These are phyloP conservation scores for Aegilops umbellulata DNA, from an alignment of 176 grass and related monocot species.

Conservation along the genomic window DNA sequence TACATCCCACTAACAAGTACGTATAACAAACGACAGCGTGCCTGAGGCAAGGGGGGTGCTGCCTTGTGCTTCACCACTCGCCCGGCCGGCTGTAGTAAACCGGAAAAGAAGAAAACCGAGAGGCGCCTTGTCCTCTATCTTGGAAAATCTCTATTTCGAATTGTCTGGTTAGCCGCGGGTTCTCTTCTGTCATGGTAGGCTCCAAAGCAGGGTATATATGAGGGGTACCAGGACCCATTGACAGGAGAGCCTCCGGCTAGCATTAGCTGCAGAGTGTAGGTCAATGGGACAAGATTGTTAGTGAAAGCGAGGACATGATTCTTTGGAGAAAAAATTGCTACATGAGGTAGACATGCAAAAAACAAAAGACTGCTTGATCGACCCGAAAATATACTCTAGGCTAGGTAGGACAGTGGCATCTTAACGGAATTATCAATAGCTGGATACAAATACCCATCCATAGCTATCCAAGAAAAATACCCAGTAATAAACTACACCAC, in stretches of 20 bases:
- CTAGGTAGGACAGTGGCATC: neutral
- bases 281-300: constrained; percentile 3
- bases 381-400: neutral
- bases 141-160: constrained; percentile 5
- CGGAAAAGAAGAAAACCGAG: constrained; percentile 1
- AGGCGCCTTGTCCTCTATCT: neutral
- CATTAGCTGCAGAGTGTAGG: constrained; percentile 18
- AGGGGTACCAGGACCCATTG: neutral
- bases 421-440: neutral
- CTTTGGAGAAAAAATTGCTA: neutral
- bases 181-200: constrained; percentile 20
- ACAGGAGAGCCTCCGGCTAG: neutral
- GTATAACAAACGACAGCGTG: constrained; percentile 21
- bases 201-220: neutral
- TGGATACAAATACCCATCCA: neutral
- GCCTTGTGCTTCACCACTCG: constrained; percentile 18
- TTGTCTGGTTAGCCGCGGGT: neutral
- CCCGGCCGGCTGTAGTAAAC: neutral
- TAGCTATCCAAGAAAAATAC: neutral
- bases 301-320: neutral
- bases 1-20: constrained; percentile 56
- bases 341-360: neutral
- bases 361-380: neutral
- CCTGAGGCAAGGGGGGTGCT: constrained; percentile 21
- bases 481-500: neutral